Conservation (phyloP, 176 grass and related monocot species). For the Oropetium thomaeum region DNA sequence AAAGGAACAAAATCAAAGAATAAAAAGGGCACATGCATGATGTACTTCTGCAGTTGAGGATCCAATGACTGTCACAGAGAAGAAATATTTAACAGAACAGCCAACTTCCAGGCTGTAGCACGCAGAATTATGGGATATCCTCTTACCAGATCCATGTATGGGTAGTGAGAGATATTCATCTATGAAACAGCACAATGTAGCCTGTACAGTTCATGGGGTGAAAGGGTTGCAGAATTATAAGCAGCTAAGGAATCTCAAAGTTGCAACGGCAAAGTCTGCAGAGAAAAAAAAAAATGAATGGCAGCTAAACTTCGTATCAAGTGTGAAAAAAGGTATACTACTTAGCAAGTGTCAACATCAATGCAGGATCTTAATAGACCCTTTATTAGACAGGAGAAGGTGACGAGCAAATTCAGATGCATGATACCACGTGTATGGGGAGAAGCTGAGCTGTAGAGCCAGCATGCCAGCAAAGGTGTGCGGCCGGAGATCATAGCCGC, state of each 20-base stretch:
- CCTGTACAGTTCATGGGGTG: slow-evolving; percentile 13
- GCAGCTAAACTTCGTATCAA: background rate
- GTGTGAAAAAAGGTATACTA: background rate
- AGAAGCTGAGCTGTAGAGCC: slow-evolving; percentile 14
- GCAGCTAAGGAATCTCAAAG: background rate
- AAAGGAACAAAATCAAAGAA: slow-evolving; percentile 33
- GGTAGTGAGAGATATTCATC: background rate
- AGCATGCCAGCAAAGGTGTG: slow-evolving; percentile 20
- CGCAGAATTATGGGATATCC: slow-evolving; percentile 25
- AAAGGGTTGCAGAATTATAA: background rate
- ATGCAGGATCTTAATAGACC: slow-evolving; percentile 20
- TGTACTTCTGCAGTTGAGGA: slow-evolving; percentile 30
- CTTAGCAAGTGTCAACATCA: background rate
- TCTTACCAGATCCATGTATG: slow-evolving; percentile 30
- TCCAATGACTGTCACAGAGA: slow-evolving; percentile 47
- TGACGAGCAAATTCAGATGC: slow-evolving; percentile 14
- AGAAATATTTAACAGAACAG: slow-evolving; percentile 35
- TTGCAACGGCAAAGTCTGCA: background rate
- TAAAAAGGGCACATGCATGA: slow-evolving; percentile 23
- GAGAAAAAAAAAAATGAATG: background rate
- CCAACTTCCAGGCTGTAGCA: slow-evolving; percentile 47
- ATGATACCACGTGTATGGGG: background rate
- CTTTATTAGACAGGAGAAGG: background rate
- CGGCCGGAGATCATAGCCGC: slow-evolving; percentile 21
- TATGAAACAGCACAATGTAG: background rate